These are phyloP conservation scores for Carex arenaria DNA, from an alignment of 202 grass and related monocot genomes.

Conservation along the genomic window DNA sequence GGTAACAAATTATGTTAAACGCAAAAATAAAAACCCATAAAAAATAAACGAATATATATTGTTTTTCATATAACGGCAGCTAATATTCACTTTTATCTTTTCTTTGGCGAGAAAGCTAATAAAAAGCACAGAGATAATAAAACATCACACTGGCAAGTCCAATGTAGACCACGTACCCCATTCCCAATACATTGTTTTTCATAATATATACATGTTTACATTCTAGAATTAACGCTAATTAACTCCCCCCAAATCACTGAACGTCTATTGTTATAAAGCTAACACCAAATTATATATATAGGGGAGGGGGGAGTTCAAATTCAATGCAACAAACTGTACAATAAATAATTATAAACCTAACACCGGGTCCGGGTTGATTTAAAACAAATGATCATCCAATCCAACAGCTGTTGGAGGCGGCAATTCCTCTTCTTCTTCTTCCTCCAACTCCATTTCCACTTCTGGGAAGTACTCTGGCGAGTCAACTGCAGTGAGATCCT, in stretches of 20 bases:
- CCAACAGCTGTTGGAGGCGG: slow-evolving; percentile 37
- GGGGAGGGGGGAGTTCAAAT: slow-evolving; percentile 43
- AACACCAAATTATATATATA: slow-evolving; percentile 2
- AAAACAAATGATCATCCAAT: slow-evolving; percentile 57
- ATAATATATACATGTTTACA: slow-evolving; percentile 43
- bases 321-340: slow-evolving; percentile 48
- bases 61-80: not conserved
- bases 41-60: not conserved
- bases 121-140: not conserved
- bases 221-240: slow-evolving; percentile 13
- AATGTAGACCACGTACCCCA: slow-evolving; percentile 1
- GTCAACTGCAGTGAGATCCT: slow-evolving; percentile 72
- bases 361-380: slow-evolving; percentile 25
- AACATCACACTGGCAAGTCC: not conserved
- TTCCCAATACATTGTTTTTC: slow-evolving; percentile 16
- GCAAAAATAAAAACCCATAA: not conserved
- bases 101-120: not conserved
- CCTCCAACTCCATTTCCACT: slow-evolving; percentile 68
- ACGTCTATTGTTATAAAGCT: slow-evolving; percentile 10
- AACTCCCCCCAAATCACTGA: slow-evolving; percentile 13
- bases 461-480: slow-evolving; percentile 58
- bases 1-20: not conserved
- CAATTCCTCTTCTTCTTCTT: slow-evolving; percentile 45
- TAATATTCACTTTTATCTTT: not conserved
- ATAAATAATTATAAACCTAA: not conserved